phyloP scores from a whole-genome alignment of 495 filamentous ascomycete genomes.

The Aspergillus mulundensis region DNA sequence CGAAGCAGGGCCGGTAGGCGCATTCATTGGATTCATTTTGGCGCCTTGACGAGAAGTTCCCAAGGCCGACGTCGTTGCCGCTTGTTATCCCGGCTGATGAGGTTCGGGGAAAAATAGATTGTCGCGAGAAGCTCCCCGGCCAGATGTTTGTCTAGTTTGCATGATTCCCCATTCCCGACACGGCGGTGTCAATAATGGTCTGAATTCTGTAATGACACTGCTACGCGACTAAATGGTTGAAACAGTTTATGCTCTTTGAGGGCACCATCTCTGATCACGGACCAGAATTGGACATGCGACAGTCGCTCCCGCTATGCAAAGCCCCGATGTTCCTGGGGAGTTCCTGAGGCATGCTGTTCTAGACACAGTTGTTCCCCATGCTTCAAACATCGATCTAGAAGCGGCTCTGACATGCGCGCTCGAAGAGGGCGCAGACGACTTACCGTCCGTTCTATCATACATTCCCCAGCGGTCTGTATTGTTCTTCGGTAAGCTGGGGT shows the following conservation, averaged over 20 bases:
- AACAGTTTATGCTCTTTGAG: not conserved
- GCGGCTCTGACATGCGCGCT: constrained; percentile 49
- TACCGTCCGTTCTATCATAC: constrained; percentile 43
- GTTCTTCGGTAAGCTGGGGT: constrained; percentile 63
- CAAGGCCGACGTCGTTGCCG: not conserved
- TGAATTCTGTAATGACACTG: too few species aligned
- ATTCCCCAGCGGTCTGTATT: constrained; percentile 52
- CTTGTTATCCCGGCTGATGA: constrained; percentile 1
- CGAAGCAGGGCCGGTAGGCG: constrained; percentile 48
- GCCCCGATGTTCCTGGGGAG: constrained; percentile 44
- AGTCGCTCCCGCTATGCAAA: constrained; percentile 34
- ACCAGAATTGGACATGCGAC: constrained; percentile 22
- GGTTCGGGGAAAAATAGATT: constrained; percentile 20
- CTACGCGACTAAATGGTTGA: too few species aligned
- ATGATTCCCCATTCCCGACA: constrained; percentile 1
- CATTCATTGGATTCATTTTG: constrained; percentile 62
- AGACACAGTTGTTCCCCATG: constrained; percentile 72
- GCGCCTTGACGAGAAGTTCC: constrained; percentile 4
- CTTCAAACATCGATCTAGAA: constrained; percentile 62
- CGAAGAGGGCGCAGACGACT: constrained; percentile 42
- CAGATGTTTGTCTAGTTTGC: constrained; percentile 35
- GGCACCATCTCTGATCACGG: not conserved
- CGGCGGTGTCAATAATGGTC: not conserved
- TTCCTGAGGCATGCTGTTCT: constrained; percentile 70
- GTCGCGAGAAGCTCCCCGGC: constrained; percentile 17